phyloP scores from a whole-genome alignment of 148 eudicot species.

The Linanthus parryae region DNA sequence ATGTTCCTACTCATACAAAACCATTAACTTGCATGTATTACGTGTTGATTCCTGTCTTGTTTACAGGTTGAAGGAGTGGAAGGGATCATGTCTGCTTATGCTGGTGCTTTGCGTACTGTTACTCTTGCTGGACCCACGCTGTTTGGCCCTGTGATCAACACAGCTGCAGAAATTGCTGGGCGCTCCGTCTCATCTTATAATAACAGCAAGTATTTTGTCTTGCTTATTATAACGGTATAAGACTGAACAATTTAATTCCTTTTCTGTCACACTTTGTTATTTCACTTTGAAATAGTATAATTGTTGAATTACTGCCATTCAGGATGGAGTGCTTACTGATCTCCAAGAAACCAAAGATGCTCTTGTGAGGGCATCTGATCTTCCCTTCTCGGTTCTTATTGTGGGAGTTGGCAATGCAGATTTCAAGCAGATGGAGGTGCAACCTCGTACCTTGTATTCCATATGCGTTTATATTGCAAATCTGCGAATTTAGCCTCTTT shows the following conservation, averaged over 20 bases:
- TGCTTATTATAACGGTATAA: slow-evolving; percentile 81
- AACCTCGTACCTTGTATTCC: neutral
- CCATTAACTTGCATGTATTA: neutral
- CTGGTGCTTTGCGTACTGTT: slow-evolving; percentile 49
- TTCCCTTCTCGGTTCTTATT: slow-evolving; percentile 80
- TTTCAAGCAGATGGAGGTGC: slow-evolving; percentile 88
- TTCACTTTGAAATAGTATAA: slow-evolving; percentile 8
- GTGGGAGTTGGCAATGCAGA: slow-evolving; percentile 94
- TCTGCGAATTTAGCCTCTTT: too few relatives aligned
- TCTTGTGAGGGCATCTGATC: slow-evolving; percentile 77
- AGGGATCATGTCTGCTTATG: slow-evolving; percentile 89
- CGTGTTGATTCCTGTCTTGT: neutral
- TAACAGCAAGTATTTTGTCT: slow-evolving; percentile 58
- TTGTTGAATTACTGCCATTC: neutral
- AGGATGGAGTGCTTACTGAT: slow-evolving; percentile 96
- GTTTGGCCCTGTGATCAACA: slow-evolving; percentile 67
- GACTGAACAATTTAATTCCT: neutral
- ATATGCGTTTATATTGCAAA: neutral
- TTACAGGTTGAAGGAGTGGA: slow-evolving; percentile 78
- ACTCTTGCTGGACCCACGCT: slow-evolving; percentile 83
- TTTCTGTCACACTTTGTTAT: neutral
- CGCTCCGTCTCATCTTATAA: slow-evolving; percentile 42
- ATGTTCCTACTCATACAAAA: too few relatives aligned
- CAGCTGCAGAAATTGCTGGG: slow-evolving; percentile 73
- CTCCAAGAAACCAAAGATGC: slow-evolving; percentile 77